Percentiles rank a stretch among this genome's conserved stretches.
phyloP scores from a whole-genome alignment of 352 stramenopile species.

The Phytophthora meadii region DNA sequence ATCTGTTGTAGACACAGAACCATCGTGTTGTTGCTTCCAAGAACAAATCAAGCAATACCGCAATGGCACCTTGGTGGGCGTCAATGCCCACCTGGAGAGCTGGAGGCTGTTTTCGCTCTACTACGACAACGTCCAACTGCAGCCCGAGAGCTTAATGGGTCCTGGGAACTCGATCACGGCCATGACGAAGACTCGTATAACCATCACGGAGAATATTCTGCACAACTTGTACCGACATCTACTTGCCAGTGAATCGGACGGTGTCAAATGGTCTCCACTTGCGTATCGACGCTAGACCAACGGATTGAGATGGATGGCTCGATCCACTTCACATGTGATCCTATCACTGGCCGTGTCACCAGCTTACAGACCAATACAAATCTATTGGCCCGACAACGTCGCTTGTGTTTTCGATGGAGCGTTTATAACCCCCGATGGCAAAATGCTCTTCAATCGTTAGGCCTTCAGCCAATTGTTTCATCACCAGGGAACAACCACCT shows the following conservation, averaged over 20 bases:
- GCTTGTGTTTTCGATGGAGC: conserved; percentile 7
- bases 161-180: conserved; percentile 4
- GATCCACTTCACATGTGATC: conserved; percentile 11
- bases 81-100: conserved; percentile 20
- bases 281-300: background rate
- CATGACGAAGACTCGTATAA: conserved; percentile 3
- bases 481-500: too few species aligned
- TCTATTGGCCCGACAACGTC: conserved; percentile 10
- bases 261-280: conserved; percentile 1
- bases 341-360: conserved; percentile 1
- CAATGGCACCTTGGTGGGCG: background rate
- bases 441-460: too few species aligned
- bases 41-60: too few species aligned
- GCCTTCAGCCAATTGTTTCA: too few species aligned
- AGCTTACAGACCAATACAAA: background rate
- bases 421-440: conserved; percentile 1
- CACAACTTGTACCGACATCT: conserved; percentile 25
- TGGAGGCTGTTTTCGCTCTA: conserved; percentile 20
- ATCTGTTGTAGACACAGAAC: too few species aligned
- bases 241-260: background rate
- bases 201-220: conserved; percentile 25
- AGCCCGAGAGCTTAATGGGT: conserved; percentile 15
- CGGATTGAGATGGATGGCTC: conserved; percentile 1
- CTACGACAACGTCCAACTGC: conserved; percentile 25
- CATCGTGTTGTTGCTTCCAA: too few species aligned